Base-by-base conservation (phyloP, 495 filamentous ascomycete species). In the Neurospora sp. region DNA sequence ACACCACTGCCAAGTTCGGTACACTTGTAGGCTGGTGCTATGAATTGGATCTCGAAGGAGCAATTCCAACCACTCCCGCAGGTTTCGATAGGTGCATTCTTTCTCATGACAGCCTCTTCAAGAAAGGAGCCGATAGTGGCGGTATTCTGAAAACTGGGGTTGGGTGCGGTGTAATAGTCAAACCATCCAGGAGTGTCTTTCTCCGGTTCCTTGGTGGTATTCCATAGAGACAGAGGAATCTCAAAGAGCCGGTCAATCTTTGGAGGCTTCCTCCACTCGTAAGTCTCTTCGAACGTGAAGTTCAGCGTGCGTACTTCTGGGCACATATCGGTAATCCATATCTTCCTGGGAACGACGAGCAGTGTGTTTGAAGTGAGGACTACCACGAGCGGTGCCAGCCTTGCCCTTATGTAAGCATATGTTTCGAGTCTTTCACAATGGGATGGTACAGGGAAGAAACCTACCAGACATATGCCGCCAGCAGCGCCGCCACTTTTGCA, bases 31-130 rank as follows among this genome's bases (percentile, higher is more conserved):
- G 74, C 82, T 0, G 82, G 82, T 0, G 77, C 81, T 10, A 74
- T 74, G 42, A 83, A 81, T 3, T 76, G 73, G 74, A 83, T 73
- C 12, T 75, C 75, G 69, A 78, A 81, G 20, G 77, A 77, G 70
- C 81, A 83, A 40, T 82, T 82, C 80, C 80, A 82, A 11, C 80
- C 79, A n/a, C 76, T 74, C 12, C 80, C 79, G 40, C 82, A 82
- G 8, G 79, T 78, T 40, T 82, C 80, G 14, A 76, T 66, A 40
- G 73, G 75, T 3, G 74, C 78, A 31, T 75, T 75, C 68, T 71
- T 79, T 39, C 73, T 72, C 39, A 73, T 70, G 11, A 83, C 73
- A 1, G 77, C 74, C 68, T 79, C 72, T 18, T 76, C 79, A 68
- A 80, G 71, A 14, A 75, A 82, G n/a, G 80, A 80, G 7, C 77